Base-by-base conservation (phyloP, 2,329 filamentous ascomycete genomes). In the Chaetomiaceae sp. region DNA sequence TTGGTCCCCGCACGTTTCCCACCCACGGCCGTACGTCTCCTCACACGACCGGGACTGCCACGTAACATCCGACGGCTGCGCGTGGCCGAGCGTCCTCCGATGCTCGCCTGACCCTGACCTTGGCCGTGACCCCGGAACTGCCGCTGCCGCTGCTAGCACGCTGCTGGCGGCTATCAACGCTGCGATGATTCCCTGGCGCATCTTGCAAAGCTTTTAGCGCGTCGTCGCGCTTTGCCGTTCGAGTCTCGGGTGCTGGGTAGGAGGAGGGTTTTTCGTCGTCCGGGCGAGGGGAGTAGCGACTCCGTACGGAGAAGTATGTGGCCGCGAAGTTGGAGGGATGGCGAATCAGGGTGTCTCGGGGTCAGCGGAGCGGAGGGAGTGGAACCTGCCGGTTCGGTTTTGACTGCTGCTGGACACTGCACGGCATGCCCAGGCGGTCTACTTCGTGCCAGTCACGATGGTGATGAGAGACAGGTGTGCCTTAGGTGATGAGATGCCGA, bases 21-120 rank as follows among this genome's bases (percentile, higher is more conserved):
- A 67, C 1, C 63, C 64, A 2, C 44, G 35, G 2, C 68, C 68
- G 41, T 69, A 69, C 6, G 63, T 66, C 46, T 65, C 55, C 37
- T 62, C 62, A 54, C 68, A 70, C n/a, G 62, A 63, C 57, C 59
- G 55, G 39, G 60, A 43, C 20, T 65, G 57, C 43, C 62, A 56
- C 38, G 57, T 60, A 17, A 38, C 19, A 12, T 12, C 20, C 17
- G 33, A n/a, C 13, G 5, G 30, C 9, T 17, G 6, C 12, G 41
- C 43, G 19, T n/a, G 17, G 10, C 34, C 48, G 7, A 46, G 37
- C 14, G 34, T 25, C 17, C 43, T 39, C 23, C 50, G 51, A n/a
- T 19, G 17, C 34, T 31, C n/a, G n/a, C n/a, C n/a, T n/a, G n/a
- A n/a, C n/a, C n/a, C n/a, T 12, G 25, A 27, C 6, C 25, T 27